Evolutionary conservation across 164 flowering plant species (phyloP), one percentile per base, ranked within the genome.

Genomic region (Macadamia tetraphylla): DNA sequence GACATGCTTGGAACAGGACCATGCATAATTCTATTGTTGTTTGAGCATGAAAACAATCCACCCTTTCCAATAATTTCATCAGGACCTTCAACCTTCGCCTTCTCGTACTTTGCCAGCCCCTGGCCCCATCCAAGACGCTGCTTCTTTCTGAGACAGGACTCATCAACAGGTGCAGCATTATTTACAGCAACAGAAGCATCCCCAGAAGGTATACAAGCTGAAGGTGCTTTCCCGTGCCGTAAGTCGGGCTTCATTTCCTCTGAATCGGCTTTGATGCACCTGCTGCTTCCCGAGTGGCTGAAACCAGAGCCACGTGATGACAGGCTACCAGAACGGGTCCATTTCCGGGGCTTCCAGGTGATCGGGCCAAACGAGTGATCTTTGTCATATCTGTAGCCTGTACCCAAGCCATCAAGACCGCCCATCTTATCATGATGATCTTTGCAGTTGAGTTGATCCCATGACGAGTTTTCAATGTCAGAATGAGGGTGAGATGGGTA

Each of bases 51-150:
- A 3, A 65, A 30, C 63, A 70, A 56, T 29, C 64, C 86, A 72
- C 71, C 78, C 69, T 77, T 77, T 52, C 60, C 62, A 31, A 55
- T 64, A 71, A 48, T 73, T 46, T 78, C 92, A 55, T 86, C 90
- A 52, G 91, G 92, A 44, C 81, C 95, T 29, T 83, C 97, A 66
- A 88, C 91, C 76, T 85, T 88, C 81, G 85, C 81, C 73, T 89
- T 92, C 81, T 95, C 99, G 73, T 89, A 95, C 75, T 91, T 95
- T n/a, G 99, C 99, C 77, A 95, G 83, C 52, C 99, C 99, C 75
- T 95, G 93, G 32, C 99, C 99, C 98, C 98, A 95, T 30, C 91
- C 90, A 62, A 95, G 98, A 18, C 99, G 91, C 51, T 86, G 94
- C 76, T 90, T 95, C 84, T 95, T 95, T 81, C 84, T 81, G 29